These are phyloP conservation scores for Hura crepitans DNA, from an alignment of 441 rosid species.

Conservation along the genomic window DNA sequence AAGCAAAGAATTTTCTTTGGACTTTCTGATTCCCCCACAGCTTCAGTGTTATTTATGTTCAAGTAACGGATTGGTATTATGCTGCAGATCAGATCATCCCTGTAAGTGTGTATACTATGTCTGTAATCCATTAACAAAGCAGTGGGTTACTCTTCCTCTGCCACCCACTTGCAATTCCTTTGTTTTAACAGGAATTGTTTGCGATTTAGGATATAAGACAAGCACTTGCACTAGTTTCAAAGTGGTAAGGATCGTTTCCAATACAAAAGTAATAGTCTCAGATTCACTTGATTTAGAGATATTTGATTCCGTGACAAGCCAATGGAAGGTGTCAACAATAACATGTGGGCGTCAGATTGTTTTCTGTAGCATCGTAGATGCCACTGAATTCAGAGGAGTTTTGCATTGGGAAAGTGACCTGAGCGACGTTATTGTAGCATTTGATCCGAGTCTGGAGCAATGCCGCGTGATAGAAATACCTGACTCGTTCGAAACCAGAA, in stretches of 20 bases:
- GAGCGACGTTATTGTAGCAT: too few species aligned
- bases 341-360: too few species aligned
- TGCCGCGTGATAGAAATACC: too few species aligned
- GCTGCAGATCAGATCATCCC: too few species aligned
- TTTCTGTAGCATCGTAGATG: too few species aligned
- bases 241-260: neutral
- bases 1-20: neutral
- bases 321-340: neutral
- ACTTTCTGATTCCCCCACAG: neutral
- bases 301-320: neutral
- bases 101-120: neutral
- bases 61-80: neutral
- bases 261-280: neutral
- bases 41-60: neutral
- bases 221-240: neutral
- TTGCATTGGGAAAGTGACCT: too few species aligned
- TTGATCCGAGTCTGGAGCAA: too few species aligned
- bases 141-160: neutral
- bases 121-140: neutral
- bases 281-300: neutral
- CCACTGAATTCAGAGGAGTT: too few species aligned
- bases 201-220: neutral
- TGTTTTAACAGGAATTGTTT: neutral
- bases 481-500: too few species aligned
- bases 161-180: neutral